Conservation (phyloP, 1,139 yeast species). For the Yamadazyma triangularis region DNA sequence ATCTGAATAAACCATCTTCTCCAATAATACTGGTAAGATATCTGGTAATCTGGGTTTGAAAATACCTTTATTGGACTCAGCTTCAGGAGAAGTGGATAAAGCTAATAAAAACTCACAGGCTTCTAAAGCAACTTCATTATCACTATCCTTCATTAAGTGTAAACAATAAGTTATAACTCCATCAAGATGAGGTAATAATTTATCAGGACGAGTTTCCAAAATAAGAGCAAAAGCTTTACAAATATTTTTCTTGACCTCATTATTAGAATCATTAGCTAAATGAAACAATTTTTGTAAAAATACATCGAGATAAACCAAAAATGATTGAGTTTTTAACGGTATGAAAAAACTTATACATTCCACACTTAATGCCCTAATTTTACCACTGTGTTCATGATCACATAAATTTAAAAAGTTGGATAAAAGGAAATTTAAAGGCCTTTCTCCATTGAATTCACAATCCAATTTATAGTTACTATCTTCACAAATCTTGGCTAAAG, state of each 20-base stretch:
- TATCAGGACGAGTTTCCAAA: slow-evolving; percentile 76
- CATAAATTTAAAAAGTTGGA: slow-evolving; percentile 58
- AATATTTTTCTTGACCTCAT: slow-evolving; percentile 65
- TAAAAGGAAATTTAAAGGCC: slow-evolving; percentile 66
- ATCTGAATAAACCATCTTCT: slow-evolving; percentile 85
- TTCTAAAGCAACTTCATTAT: slow-evolving; percentile 76
- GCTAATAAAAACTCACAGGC: slow-evolving; percentile 90
- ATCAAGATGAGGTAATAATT: slow-evolving; percentile 69
- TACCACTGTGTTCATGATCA: slow-evolving; percentile 30
- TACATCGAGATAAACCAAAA: slow-evolving; percentile 61
- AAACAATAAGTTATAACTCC: slow-evolving; percentile 84
- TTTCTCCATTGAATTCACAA: slow-evolving; percentile 56
- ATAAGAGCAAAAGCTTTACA: slow-evolving; percentile 76
- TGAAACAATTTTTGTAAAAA: slow-evolving; percentile 61
- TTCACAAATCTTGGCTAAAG: slow-evolving; percentile 84
- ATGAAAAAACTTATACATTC: slow-evolving; percentile 77
- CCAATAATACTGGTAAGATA: slow-evolving; percentile 70
- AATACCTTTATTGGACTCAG: slow-evolving; percentile 45
- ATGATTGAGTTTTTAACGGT: slow-evolving; percentile 60
- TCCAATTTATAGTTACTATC: slow-evolving; percentile 63
- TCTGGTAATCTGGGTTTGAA: slow-evolving; percentile 54
- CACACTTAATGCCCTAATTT: slow-evolving; percentile 60
- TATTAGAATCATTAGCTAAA: slow-evolving; percentile 55
- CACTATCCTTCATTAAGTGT: slow-evolving; percentile 65
- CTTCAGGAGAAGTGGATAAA: slow-evolving; percentile 52